Conservation (phyloP, 2,329 filamentous ascomycete species). For the Fusarium decemcellulare region DNA sequence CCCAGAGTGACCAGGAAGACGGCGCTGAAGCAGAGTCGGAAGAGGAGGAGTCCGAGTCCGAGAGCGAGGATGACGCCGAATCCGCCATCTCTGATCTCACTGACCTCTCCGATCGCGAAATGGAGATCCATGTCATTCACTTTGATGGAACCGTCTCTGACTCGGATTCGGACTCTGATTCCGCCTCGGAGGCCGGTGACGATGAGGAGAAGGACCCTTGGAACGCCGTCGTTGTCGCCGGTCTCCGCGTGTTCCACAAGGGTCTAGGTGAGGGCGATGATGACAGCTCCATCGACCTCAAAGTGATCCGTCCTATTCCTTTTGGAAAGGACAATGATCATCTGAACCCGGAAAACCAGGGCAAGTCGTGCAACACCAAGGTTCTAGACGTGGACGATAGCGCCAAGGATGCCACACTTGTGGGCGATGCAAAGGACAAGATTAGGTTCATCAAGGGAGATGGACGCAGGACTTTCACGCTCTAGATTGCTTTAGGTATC, state of each 20-base stretch:
- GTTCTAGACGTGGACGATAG: slow-evolving; percentile 62
- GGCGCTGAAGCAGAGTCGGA: slow-evolving; percentile 36
- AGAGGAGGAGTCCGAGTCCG: slow-evolving; percentile 38
- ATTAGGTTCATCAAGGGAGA: slow-evolving; percentile 55
- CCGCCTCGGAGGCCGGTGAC: slow-evolving; percentile 61
- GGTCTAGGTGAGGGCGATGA: slow-evolving; percentile 50
- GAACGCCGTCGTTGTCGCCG: slow-evolving; percentile 75
- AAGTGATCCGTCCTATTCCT: slow-evolving; percentile 56
- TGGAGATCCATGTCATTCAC: slow-evolving; percentile 51
- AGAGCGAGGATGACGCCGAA: slow-evolving; percentile 42
- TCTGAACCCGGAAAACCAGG: slow-evolving; percentile 40
- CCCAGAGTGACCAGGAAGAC: slow-evolving; percentile 19
- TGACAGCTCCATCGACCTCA: slow-evolving; percentile 55
- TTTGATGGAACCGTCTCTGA: slow-evolving; percentile 17
- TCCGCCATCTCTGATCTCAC: slow-evolving; percentile 51
- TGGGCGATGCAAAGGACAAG: slow-evolving; percentile 51
- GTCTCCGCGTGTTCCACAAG: slow-evolving; percentile 73
- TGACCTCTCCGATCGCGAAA: slow-evolving; percentile 57
- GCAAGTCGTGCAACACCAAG: slow-evolving; percentile 47
- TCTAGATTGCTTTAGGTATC: background rate
- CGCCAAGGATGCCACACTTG: slow-evolving; percentile 60
- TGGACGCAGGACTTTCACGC: slow-evolving; percentile 17
- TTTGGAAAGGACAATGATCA: slow-evolving; percentile 46
- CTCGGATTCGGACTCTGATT: slow-evolving; percentile 11
- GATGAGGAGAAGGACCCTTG: slow-evolving; percentile 71